Conservation (phyloP, 805 yeast genomes). For the Komagataella pseudopastoris region DNA sequence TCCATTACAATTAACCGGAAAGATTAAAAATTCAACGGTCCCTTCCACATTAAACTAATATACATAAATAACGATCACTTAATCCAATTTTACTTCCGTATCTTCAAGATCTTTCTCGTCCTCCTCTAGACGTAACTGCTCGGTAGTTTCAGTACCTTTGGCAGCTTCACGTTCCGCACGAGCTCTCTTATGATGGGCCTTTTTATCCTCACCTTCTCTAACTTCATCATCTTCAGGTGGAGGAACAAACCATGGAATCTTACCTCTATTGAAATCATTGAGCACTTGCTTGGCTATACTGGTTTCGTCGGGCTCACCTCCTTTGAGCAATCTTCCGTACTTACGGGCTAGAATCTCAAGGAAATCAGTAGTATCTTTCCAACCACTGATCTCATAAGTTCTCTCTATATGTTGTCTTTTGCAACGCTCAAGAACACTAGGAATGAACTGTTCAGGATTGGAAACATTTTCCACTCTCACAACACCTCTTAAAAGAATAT, state of each 20-base stretch:
- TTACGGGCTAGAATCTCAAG: conserved; percentile 86
- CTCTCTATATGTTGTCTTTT: conserved; percentile 84
- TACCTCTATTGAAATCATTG: conserved; percentile 93
- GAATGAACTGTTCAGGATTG: conserved; percentile 89
- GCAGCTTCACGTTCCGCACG: conserved; percentile 34
- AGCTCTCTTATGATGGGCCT: conserved; percentile 37
- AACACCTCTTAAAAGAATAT: conserved; percentile 89
- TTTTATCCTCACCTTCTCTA: conserved; percentile 43
- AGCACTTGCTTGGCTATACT: conserved; percentile 84
- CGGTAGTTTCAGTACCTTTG: conserved; percentile 2
- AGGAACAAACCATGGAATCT: conserved; percentile 94
- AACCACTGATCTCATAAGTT: conserved; percentile 88
- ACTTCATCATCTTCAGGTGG: conserved; percentile 70
- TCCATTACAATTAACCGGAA: too few species aligned
- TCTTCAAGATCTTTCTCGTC: neutral
- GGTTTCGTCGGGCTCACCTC: conserved; percentile 95
- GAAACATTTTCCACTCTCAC: conserved; percentile 98
- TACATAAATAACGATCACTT: neutral
- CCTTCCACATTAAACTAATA: neutral
- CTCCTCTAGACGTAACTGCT: neutral
- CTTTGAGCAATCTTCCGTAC: conserved; percentile 84
- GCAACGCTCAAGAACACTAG: conserved; percentile 75
- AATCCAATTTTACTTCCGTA: neutral
- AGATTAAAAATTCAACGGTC: neutral
- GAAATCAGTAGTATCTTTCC: conserved; percentile 71